A percentile compares a stretch with the other conserved stretches of the same genome.
Conservation (phyloP, 1,139 yeast species). For the Debaryomycetaceae sp. region DNA sequence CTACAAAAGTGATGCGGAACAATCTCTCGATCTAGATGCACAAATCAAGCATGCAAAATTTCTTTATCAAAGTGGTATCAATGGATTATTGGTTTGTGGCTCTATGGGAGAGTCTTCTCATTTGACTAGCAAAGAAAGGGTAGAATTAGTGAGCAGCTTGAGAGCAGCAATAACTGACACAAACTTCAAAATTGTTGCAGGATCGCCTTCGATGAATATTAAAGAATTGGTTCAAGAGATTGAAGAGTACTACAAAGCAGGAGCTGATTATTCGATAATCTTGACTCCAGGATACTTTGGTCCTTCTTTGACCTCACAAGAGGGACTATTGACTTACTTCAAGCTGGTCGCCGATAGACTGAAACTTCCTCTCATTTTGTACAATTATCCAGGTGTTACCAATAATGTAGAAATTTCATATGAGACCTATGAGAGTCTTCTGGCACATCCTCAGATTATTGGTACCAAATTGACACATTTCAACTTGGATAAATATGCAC, state of each 20-base stretch:
- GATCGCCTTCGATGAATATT: conserved; percentile 28
- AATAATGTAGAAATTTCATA: conserved; percentile 35
- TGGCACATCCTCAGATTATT: conserved; percentile 31
- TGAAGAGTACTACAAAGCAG: conserved; percentile 23
- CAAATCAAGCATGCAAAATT: conserved; percentile 40
- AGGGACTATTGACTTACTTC: conserved; percentile 34
- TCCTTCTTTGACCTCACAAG: conserved; percentile 27
- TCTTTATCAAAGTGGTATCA: conserved; percentile 39
- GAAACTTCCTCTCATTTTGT: conserved; percentile 31
- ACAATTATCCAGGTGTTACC: conserved; percentile 37
- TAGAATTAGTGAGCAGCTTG: conserved; percentile 17
- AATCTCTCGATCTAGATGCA: conserved; percentile 39
- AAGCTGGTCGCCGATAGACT: conserved; percentile 27
- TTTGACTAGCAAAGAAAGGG: conserved; percentile 32
- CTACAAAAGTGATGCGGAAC: conserved; percentile 34
- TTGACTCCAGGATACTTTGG: conserved; percentile 36
- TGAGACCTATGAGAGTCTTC: conserved; percentile 28
- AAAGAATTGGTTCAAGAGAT: conserved; percentile 29
- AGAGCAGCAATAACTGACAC: conserved; percentile 24
- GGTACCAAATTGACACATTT: conserved; percentile 42
- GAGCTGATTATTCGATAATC: conserved; percentile 32
- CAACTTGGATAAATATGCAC: conserved; percentile 29
- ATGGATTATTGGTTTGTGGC: conserved; percentile 47
- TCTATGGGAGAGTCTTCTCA: conserved; percentile 44
- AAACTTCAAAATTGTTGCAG: conserved; percentile 28